A percentile compares a stretch with the other conserved stretches of the same genome.
phyloP scores from a whole-genome alignment of 805 yeast species.

The Myxozyma geophila region DNA sequence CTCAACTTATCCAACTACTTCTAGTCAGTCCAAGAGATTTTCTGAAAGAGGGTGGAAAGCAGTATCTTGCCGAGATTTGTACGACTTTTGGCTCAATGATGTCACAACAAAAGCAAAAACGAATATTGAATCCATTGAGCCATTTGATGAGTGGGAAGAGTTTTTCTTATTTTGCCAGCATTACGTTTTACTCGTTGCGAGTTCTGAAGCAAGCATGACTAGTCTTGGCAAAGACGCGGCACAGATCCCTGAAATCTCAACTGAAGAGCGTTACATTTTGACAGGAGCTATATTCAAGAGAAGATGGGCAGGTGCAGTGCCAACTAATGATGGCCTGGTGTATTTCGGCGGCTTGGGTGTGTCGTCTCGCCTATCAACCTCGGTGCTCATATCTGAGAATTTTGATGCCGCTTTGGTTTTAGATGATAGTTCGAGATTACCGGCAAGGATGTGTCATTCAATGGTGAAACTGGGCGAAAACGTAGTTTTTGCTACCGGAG shows the following conservation, averaged over 20 bases:
- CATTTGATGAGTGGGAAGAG: conserved; percentile 86
- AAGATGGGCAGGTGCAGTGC: conserved; percentile 23
- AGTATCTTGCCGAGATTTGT: conserved; percentile 53
- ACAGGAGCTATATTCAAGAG: conserved; percentile 4
- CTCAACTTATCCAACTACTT: conserved; percentile 55
- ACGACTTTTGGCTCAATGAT: conserved; percentile 60
- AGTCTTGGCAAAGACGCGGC: no score
- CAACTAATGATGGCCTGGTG: conserved; percentile 1
- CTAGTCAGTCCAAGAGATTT: conserved; percentile 59
- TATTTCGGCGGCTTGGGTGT: conserved; percentile 31
- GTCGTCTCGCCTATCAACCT: conserved; percentile 34
- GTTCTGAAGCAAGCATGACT: conserved; percentile 36
- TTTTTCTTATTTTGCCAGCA: conserved; percentile 76
- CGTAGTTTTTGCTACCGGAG: conserved; percentile 59
- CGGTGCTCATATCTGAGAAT: conserved; percentile 19
- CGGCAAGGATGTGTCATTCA: conserved; percentile 64
- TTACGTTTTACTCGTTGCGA: conserved; percentile 69
- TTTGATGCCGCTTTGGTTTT: conserved; percentile 7
- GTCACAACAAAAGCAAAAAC: conserved; percentile 49
- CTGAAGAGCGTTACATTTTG: neutral
- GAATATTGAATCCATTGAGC: conserved; percentile 58
- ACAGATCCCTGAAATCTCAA: no score
- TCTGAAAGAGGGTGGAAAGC: conserved; percentile 50
- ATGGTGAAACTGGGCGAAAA: conserved; percentile 46
- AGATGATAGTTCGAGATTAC: conserved; percentile 11